Evolutionary conservation across 2,329 filamentous ascomycete species (phyloP).

Genomic region (Daldinia eschscholtzii): DNA sequence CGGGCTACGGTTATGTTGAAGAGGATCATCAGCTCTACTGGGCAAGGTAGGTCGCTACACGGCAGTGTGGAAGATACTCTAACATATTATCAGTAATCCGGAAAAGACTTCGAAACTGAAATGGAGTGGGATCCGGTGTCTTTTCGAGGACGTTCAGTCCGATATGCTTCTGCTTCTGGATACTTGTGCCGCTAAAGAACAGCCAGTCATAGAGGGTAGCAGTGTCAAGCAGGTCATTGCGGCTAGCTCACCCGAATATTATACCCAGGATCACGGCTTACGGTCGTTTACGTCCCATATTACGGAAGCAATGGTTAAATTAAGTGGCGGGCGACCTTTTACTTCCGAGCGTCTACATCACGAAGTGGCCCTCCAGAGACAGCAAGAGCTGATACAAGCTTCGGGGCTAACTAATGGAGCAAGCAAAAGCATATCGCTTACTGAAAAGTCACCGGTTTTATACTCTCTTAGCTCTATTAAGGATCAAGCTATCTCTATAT

Average conservation of each 20-base stretch:
- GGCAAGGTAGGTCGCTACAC: conserved; percentile 68
- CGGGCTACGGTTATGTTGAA: conserved; percentile 70
- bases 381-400: conserved; percentile 60
- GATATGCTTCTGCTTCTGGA: conserved; percentile 74
- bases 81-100: conserved; percentile 63
- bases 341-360: conserved; percentile 68
- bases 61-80: conserved; percentile 52
- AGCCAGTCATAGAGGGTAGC: conserved; percentile 63
- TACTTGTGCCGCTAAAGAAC: conserved; percentile 69
- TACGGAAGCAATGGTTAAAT: conserved; percentile 66
- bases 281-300: conserved; percentile 71
- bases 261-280: conserved; percentile 58
- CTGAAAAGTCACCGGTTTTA: conserved; percentile 61
- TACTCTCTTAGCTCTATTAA: conserved; percentile 69
- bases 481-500: conserved; percentile 65
- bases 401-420: conserved; percentile 62
- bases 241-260: conserved; percentile 68
- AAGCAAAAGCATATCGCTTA: conserved; percentile 53
- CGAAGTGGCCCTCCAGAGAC: conserved; percentile 63
- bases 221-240: conserved; percentile 74
- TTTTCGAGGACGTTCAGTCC: conserved; percentile 72
- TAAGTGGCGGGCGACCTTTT: conserved; percentile 67
- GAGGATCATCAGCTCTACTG: conserved; percentile 73
- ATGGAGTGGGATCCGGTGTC: conserved; percentile 72
- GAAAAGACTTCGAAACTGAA: conserved; percentile 70